phyloP scores from a whole-genome alignment of 2,329 filamentous ascomycete species.

The Ilyonectria mors-panacis region DNA sequence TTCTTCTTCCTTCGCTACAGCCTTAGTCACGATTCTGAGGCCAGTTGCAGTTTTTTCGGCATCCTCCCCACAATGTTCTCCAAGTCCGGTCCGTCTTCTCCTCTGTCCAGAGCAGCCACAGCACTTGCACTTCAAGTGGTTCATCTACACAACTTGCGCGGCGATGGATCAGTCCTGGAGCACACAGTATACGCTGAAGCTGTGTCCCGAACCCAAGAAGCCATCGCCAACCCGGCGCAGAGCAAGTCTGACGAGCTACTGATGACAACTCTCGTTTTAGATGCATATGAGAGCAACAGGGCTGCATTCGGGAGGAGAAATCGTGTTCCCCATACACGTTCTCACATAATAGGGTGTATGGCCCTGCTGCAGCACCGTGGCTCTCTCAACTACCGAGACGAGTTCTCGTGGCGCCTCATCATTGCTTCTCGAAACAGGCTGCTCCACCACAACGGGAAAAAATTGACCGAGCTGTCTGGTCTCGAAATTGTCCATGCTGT shows the following conservation, averaged over 20 bases:
- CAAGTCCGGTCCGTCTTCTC: neutral
- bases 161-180: neutral
- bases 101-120: slow-evolving; percentile 13
- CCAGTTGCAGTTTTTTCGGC: slow-evolving; percentile 21
- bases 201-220: slow-evolving; percentile 8
- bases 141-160: slow-evolving; percentile 4
- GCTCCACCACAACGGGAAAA: slow-evolving; percentile 11
- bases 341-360: slow-evolving; percentile 9
- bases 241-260: slow-evolving; percentile 21
- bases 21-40: slow-evolving; percentile 1
- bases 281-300: slow-evolving; percentile 11
- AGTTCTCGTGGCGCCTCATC: slow-evolving; percentile 21
- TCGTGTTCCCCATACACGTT: neutral
- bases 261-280: slow-evolving; percentile 23
- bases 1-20: slow-evolving; percentile 25
- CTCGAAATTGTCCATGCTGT: slow-evolving; percentile 4
- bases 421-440: slow-evolving; percentile 25
- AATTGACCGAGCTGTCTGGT: neutral
- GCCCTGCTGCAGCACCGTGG: slow-evolving; percentile 22
- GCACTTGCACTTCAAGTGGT: slow-evolving; percentile 21
- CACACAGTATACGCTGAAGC: slow-evolving; percentile 2
- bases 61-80: slow-evolving; percentile 19
- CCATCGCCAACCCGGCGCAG: slow-evolving; percentile 3
- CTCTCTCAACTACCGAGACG: slow-evolving; percentile 15
- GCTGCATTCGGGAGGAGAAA: neutral